A percentile compares a stretch with the other conserved stretches of the same genome.
phyloP scores from a whole-genome alignment of 352 stramenopile genomes.

The Phytophthora cryptogea region DNA sequence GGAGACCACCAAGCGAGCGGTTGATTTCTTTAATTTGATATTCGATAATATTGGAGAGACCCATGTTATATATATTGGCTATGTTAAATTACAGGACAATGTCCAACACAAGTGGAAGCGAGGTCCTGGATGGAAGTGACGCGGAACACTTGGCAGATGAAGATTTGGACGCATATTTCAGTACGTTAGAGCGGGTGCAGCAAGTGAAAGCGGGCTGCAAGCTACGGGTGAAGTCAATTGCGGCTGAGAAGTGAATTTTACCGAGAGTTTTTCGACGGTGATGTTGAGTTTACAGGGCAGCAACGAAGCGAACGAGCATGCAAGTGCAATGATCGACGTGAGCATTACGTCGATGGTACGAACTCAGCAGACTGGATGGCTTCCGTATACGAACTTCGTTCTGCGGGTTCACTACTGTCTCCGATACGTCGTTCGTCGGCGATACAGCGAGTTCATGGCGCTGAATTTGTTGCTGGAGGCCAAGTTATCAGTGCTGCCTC shows the following conservation, averaged over 20 bases:
- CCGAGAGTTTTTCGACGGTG: too few species aligned
- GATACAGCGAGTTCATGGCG: constrained; percentile 66
- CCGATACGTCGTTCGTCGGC: constrained; percentile 64
- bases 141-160: constrained; percentile 39
- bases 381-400: constrained; percentile 81
- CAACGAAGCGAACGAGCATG: constrained; percentile 38
- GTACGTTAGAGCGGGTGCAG: constrained; percentile 68
- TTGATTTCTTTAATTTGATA: too few species aligned
- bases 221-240: constrained; percentile 45
- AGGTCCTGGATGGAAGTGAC: constrained; percentile 61
- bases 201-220: constrained; percentile 77
- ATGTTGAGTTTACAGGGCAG: too few species aligned
- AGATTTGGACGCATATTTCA: constrained; percentile 70
- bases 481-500: constrained; percentile 57
- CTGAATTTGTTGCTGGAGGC: constrained; percentile 47
- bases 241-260: constrained; percentile 22
- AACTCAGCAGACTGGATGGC: constrained; percentile 48
- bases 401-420: constrained; percentile 75
- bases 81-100: too few species aligned
- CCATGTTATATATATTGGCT: too few species aligned
- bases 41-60: too few species aligned
- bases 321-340: constrained; percentile 67
- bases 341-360: constrained; percentile 66
- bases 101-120: too few species aligned
- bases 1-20: constrained; percentile 59